Conservation (phyloP, 1,284 basidiomycete genomes). For the Anthracocystis walkeri region DNA sequence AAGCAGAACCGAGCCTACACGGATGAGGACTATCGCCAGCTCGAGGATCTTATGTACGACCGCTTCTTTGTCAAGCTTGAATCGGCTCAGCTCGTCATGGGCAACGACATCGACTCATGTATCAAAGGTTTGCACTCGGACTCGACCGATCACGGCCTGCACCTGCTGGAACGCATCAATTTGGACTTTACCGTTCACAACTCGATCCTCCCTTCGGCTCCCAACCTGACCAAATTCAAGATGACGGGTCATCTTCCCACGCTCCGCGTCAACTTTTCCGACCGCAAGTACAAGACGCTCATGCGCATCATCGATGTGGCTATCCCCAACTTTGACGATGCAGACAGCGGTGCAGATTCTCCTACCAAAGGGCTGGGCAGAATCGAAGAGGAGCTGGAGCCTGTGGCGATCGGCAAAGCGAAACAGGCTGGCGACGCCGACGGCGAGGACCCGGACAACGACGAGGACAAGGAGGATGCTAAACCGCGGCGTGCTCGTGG, state of each 20-base stretch:
- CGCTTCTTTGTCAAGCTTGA: slow-evolving; percentile 86
- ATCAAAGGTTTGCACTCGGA: slow-evolving; percentile 74
- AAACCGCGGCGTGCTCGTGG: slow-evolving; percentile 27
- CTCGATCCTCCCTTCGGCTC: slow-evolving; percentile 89
- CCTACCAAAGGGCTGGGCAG: slow-evolving; percentile 37
- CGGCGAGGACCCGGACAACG: slow-evolving; percentile 14
- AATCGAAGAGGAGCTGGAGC: slow-evolving; percentile 48
- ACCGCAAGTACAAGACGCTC: slow-evolving; percentile 92
- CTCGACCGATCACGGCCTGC: slow-evolving; percentile 74
- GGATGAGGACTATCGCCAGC: slow-evolving; percentile 86
- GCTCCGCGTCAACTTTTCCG: slow-evolving; percentile 92
- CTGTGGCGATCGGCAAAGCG: slow-evolving; percentile 24
- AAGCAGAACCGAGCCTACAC: slow-evolving; percentile 89
- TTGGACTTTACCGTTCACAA: slow-evolving; percentile 91
- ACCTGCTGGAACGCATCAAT: slow-evolving; percentile 89
- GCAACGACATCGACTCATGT: slow-evolving; percentile 84
- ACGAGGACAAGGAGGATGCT: slow-evolving; percentile 15
- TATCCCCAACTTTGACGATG: slow-evolving; percentile 84
- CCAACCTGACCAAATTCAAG: slow-evolving; percentile 90
- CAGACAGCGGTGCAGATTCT: slow-evolving; percentile 39
- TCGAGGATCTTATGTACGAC: slow-evolving; percentile 98
- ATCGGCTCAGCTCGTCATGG: slow-evolving; percentile 91
- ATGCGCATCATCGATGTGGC: slow-evolving; percentile 93
- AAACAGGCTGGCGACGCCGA: slow-evolving; percentile 11
- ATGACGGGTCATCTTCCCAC: slow-evolving; percentile 89